A percentile compares a stretch with the other conserved stretches of the same genome.
phyloP scores from a whole-genome alignment of 2,329 filamentous ascomycete species.

The Hypoxylon sp. region DNA sequence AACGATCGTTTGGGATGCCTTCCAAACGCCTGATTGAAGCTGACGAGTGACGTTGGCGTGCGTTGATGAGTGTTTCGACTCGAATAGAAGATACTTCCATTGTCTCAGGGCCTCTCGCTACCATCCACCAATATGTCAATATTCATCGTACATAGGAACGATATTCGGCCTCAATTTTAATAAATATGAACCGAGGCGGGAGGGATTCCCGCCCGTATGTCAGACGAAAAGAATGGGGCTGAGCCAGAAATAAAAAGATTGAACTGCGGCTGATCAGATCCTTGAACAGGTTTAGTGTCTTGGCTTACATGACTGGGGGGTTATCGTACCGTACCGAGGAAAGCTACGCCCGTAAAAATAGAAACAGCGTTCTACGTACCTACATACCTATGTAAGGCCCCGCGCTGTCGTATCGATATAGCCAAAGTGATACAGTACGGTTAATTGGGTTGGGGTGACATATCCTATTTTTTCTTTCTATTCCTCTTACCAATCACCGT shows the following conservation, averaged over 20 bases:
- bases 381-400: conserved; percentile 1
- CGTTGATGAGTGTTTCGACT: conserved; percentile 21
- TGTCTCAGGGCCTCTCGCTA: conserved; percentile 12
- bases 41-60: conserved; percentile 24
- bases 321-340: conserved; percentile 14
- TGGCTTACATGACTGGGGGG: neutral
- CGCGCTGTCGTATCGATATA: neutral
- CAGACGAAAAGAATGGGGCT: conserved; percentile 38
- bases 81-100: neutral
- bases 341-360: conserved; percentile 36
- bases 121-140: neutral
- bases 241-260: conserved; percentile 38
- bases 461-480: neutral
- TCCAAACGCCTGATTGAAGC: conserved; percentile 9
- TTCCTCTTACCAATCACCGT: conserved; percentile 16
- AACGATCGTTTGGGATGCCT: conserved; percentile 16
- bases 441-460: conserved; percentile 9
- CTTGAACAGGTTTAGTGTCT: conserved; percentile 11
- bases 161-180: conserved; percentile 30
- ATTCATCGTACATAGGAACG: conserved; percentile 3
- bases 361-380: conserved; percentile 21
- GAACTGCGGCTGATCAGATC: conserved; percentile 40
- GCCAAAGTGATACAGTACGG: neutral
- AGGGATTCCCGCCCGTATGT: conserved; percentile 22
- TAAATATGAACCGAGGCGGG: conserved; percentile 19